phyloP scores from a whole-genome alignment of 306 rosid species.

The Cicer judaicum region DNA sequence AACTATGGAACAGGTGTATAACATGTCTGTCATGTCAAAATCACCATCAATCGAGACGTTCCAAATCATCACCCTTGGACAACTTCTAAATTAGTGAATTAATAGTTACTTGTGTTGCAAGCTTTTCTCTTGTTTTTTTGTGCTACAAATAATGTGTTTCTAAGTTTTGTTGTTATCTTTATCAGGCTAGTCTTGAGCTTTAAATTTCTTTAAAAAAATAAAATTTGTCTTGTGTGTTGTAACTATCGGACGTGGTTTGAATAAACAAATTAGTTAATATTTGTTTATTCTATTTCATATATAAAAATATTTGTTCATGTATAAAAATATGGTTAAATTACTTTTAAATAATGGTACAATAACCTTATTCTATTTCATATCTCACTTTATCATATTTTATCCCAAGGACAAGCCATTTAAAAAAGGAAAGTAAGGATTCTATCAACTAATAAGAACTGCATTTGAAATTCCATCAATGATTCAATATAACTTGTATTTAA shows the following conservation, averaged over 20 bases:
- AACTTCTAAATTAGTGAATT: slow-evolving; percentile 25
- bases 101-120: slow-evolving; percentile 17
- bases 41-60: slow-evolving; percentile 1
- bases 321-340: not conserved
- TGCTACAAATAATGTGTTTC: not conserved
- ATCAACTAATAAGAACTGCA: not conserved
- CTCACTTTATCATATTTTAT: not conserved
- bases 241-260: not conserved
- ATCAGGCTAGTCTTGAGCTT: not conserved
- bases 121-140: not conserved
- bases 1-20: slow-evolving; percentile 42
- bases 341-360: not conserved
- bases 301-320: too few relatives aligned
- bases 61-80: slow-evolving; percentile 34
- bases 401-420: not conserved
- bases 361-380: not conserved
- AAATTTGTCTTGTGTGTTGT: not conserved
- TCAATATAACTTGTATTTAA: not conserved
- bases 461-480: not conserved
- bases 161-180: not conserved
- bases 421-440: not conserved
- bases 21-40: slow-evolving; percentile 41
- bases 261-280: not conserved
- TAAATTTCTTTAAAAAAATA: not conserved
- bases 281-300: too few relatives aligned